Evolutionary conservation across 108 stramenopile species (phyloP).

Genomic region (Nitzschia sp.): DNA sequence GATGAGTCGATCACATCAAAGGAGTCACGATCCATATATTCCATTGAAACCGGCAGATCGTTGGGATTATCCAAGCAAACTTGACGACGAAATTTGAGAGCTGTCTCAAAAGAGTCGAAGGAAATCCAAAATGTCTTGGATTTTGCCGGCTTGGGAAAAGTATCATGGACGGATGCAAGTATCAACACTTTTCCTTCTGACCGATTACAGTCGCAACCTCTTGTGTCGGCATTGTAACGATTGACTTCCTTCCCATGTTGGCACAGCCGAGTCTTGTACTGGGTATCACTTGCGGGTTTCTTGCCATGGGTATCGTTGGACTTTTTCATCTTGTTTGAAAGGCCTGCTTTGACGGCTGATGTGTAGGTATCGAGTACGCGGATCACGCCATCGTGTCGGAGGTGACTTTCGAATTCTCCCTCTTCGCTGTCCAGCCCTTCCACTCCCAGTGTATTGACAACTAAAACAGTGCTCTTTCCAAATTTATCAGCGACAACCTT

Average conservation of each 20-base stretch:
- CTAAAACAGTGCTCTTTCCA: constrained; percentile 47
- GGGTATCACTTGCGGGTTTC: constrained; percentile 56
- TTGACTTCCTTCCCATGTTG: constrained; percentile 48
- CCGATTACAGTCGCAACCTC: constrained; percentile 74
- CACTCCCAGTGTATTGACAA: constrained; percentile 81
- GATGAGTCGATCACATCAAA: constrained; percentile 81
- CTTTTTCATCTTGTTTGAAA: constrained; percentile 48
- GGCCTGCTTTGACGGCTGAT: constrained; percentile 49
- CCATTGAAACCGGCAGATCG: constrained; percentile 75
- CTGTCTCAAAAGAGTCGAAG: constrained; percentile 69
- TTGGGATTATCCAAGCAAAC: constrained; percentile 74
- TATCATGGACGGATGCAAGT: constrained; percentile 86
- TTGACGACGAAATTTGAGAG: constrained; percentile 66
- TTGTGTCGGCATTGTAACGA: constrained; percentile 83
- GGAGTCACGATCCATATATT: constrained; percentile 84
- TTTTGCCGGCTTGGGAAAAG: constrained; percentile 63
- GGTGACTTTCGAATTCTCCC: constrained; percentile 35
- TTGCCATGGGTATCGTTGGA: constrained; percentile 53
- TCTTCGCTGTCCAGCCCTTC: constrained; percentile 68
- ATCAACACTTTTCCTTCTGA: constrained; percentile 88
- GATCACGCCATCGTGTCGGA: constrained; percentile 47
- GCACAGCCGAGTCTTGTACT: constrained; percentile 67
- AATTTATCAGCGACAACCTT: constrained; percentile 61
- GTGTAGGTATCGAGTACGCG: constrained; percentile 57
- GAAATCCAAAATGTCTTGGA: constrained; percentile 79